Base-by-base conservation (phyloP, 768 basidiomycete genomes). In the Chlorophyllum brunneum region DNA sequence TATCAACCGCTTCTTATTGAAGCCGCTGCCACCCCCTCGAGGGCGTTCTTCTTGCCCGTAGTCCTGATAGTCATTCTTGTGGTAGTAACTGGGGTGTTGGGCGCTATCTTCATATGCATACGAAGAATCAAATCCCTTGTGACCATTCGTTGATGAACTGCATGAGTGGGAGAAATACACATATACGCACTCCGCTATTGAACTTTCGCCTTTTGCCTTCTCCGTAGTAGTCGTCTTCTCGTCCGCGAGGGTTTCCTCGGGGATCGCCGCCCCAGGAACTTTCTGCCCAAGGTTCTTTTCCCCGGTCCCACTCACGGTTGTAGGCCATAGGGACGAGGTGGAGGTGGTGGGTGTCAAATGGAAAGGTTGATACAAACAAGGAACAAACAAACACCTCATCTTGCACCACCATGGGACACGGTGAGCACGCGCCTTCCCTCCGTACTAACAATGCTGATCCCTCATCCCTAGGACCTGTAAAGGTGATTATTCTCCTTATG, bases 231-330 rank as follows among this genome's bases (percentile, higher is more conserved):
- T 87, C 85, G 23, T 89, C 86, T 54, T 89, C 89, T 67, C 86
- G 73, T 13, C 74, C 71, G 50, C 82, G 78, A 15, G 71, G 65
- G 56, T 75, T 75, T 40, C 63, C 68, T 52, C 70, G 68, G 31
- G 67, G 58, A 49, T 71, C 71, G 18, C 59, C 55, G 18, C 66
- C 58, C 51, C 67, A 65, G 74, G 78, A 80, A 42, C 71, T 62
- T 40, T 84, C 79, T 54, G 68, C 61, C 81, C 81, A 83, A 41
- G 66, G 36, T 29, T 82, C 79, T 68, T 90, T 91, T 46, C 88
- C 89, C 67, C 78, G 79, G 71, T 91, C 88, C 90, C 91, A 92
- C 74, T 92, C 88, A 58, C 91, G 83, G 69, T 86, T 86, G 69
- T 85, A 81, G 44, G 85, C 76, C 87, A 89, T 88, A 67, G 57